These are phyloP conservation scores for Pestalotiopsis sp. DNA, from an alignment of 2,329 filamentous ascomycete species.

Conservation along the genomic window DNA sequence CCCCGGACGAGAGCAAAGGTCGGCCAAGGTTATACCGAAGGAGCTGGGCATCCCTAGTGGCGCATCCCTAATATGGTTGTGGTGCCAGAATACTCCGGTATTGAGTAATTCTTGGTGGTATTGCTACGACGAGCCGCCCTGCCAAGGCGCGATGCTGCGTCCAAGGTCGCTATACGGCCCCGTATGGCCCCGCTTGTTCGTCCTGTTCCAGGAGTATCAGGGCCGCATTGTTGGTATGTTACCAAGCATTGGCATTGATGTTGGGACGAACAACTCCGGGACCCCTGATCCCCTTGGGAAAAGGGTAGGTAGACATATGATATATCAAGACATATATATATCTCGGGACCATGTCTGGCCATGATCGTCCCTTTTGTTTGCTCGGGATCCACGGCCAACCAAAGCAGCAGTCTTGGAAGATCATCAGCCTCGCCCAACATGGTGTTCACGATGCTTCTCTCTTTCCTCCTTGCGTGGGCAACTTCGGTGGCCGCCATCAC, in stretches of 20 bases:
- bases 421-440: slow-evolving; percentile 17
- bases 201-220: background rate
- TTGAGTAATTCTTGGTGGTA: background rate
- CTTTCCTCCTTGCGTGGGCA: slow-evolving; percentile 25
- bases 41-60: background rate
- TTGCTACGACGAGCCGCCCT: background rate
- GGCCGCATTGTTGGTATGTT: background rate
- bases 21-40: slow-evolving; percentile 6
- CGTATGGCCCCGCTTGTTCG: slow-evolving; percentile 6
- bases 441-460: slow-evolving; percentile 17
- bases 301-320: background rate
- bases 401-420: background rate
- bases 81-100: background rate
- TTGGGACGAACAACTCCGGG: background rate
- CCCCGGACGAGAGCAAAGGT: background rate
- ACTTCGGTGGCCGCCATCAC: slow-evolving; percentile 27
- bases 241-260: background rate
- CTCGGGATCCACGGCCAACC: background rate
- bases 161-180: background rate
- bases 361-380: background rate
- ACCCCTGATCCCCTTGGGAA: background rate
- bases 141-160: slow-evolving; percentile 4
- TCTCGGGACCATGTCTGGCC: background rate
- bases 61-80: background rate
- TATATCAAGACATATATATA: background rate